phyloP scores from a whole-genome alignment of 208 protist genomes.

The Vickermania ingenoplastis region DNA sequence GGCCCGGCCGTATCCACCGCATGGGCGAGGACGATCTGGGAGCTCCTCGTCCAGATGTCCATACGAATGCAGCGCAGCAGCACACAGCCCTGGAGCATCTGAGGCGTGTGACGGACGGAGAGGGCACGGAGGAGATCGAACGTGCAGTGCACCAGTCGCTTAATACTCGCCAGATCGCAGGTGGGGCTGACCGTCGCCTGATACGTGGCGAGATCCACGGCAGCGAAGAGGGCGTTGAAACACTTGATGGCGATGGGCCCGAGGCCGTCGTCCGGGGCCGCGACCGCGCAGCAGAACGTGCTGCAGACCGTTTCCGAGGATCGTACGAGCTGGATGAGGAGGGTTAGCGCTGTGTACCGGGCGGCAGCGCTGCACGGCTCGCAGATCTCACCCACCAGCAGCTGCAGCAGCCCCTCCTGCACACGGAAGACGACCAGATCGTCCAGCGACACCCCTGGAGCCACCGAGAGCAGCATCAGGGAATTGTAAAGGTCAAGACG shows the following conservation, averaged over 20 bases:
- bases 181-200: not conserved
- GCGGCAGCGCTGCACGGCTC: conserved; percentile 5
- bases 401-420: conserved; percentile 41
- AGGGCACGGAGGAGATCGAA: conserved; percentile 22
- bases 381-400: conserved; percentile 50
- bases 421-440: conserved; percentile 51
- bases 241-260: conserved; percentile 32
- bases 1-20: not conserved
- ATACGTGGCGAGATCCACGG: conserved; percentile 21
- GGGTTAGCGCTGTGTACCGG: conserved; percentile 23
- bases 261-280: conserved; percentile 14
- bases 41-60: conserved; percentile 48
- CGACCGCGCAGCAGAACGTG: conserved; percentile 36
- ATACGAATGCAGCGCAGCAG: conserved; percentile 44
- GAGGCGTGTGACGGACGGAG: conserved; percentile 31
- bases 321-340: conserved; percentile 54
- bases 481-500: conserved; percentile 49
- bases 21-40: conserved; percentile 48
- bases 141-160: conserved; percentile 13
- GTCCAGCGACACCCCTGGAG: conserved; percentile 46
- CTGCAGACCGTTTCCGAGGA: conserved; percentile 51
- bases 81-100: conserved; percentile 44
- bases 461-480: conserved; percentile 41
- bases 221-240: conserved; percentile 28
- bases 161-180: conserved; percentile 8